A percentile compares a stretch with the other conserved stretches of the same genome.
These are phyloP conservation scores for Penicillium manginii DNA, from an alignment of 495 filamentous ascomycete genomes.

Conservation along the genomic window DNA sequence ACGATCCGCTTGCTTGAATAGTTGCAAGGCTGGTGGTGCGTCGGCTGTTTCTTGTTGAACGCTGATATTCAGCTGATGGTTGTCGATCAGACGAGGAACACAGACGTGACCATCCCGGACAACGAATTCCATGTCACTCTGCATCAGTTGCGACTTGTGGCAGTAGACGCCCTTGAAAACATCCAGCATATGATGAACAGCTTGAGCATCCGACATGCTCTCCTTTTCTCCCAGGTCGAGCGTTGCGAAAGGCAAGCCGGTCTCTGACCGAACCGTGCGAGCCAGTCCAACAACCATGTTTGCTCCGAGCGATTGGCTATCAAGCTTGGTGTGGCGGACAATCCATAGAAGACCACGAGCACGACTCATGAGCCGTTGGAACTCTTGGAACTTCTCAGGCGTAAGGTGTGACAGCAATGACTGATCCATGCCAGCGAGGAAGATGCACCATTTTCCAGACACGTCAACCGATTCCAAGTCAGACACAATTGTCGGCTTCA, in stretches of 20 bases:
- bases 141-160: conserved; percentile 20
- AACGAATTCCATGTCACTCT: conserved; percentile 35
- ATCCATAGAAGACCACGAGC: conserved; percentile 37
- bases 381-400: conserved; percentile 24
- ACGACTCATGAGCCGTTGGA: conserved; percentile 27
- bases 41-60: conserved; percentile 29
- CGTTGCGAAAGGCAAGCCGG: conserved; percentile 31
- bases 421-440: conserved; percentile 30
- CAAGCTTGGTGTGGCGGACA: conserved; percentile 20
- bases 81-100: conserved; percentile 35
- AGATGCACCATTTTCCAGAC: conserved; percentile 38
- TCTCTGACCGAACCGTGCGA: conserved; percentile 38
- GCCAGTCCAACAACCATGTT: conserved; percentile 37
- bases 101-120: conserved; percentile 30
- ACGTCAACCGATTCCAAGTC: conserved; percentile 19
- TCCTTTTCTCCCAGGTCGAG: conserved; percentile 33
- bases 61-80: conserved; percentile 29
- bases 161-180: conserved; percentile 33
- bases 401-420: conserved; percentile 29
- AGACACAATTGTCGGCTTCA: conserved; percentile 5
- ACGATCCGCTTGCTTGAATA: conserved; percentile 32
- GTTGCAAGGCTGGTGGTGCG: conserved; percentile 27
- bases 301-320: conserved; percentile 21
- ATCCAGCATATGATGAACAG: conserved; percentile 25
- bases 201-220: conserved; percentile 14